Base-by-base conservation (phyloP, 2,329 filamentous ascomycete genomes). In the Beauveria bassiana region DNA sequence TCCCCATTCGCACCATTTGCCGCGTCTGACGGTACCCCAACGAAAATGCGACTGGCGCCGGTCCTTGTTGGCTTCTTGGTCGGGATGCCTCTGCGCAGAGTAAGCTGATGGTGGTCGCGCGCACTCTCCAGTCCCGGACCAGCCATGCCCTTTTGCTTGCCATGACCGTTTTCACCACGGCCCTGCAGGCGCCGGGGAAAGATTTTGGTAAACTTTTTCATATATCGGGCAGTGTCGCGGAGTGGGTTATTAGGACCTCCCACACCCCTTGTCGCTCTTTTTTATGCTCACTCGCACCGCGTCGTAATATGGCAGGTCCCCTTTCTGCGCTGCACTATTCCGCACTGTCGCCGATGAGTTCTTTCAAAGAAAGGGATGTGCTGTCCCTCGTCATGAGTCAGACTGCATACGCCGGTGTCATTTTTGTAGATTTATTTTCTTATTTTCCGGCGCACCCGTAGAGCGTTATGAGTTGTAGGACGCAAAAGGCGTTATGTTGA, bases 161-260 rank as follows among this genome's bases (percentile, higher is more conserved):
- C 38, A n/a, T 62, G 64, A 62, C 28, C 62, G 45, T 69, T 65
- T 24, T 55, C 62, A 28, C 65, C 62, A 7, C 68, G 67, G 47
- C 72, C 70, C 56, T 66, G 66, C 22, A 72, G 68, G 31, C 71
- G 69, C 58, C 70, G 69, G 64, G 71, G 66, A 64, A 75, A 68
- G 61, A 75, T 71, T 61, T 70, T 71, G 53, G 73, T 72, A 58
- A 75, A 69, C 65, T 74, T 74, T 66, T 73, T 74, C 70, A 75
- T 74, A 54, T 64, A 66, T 59, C 24, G 61, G 45, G 45, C 20
- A 16, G 18, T 34, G 54, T 46, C 40, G 16, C 12, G 38, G 49
- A 28, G 49, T 52, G 58, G 49, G 50, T 5, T 45, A 24, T 7
- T 16, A 38, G 28, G 10, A 43, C 38, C 49, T 61, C 42, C 38